Conservation (phyloP, 1,284 basidiomycete species). For the Ceratobasidium sp. region DNA sequence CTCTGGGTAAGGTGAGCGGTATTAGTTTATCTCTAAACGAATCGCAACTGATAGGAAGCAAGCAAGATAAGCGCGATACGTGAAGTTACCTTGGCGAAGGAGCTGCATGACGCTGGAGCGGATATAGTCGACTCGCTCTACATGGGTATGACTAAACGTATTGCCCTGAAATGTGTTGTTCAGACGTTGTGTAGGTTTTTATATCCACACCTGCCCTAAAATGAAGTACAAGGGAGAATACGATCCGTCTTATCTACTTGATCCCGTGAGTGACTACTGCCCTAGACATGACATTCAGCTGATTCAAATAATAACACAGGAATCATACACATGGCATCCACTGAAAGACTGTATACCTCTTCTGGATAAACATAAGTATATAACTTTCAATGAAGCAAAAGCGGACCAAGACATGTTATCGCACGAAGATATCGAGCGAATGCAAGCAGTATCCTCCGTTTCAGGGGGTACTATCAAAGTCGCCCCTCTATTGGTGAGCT, state of each 20-base stretch:
- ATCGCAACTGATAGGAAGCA: constrained; percentile 5
- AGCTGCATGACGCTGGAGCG: constrained; percentile 81
- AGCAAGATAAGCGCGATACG: constrained; percentile 85
- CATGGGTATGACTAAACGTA: constrained; percentile 72
- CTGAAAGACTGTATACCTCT: constrained; percentile 71
- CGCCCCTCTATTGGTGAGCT: constrained; percentile 20
- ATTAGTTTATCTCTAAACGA: constrained; percentile 11
- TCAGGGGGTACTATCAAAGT: constrained; percentile 15
- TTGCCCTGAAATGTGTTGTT: constrained; percentile 1
- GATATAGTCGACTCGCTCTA: constrained; percentile 77
- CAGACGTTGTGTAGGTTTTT: constrained; percentile 74
- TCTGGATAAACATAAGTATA: constrained; percentile 77
- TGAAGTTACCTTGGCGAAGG: constrained; percentile 79
- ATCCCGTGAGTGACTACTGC: constrained; percentile 74
- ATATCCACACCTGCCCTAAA: constrained; percentile 92
- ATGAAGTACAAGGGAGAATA: constrained; percentile 99
- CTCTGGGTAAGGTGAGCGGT: constrained; percentile 83
- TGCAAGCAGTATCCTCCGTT: constrained; percentile 16
- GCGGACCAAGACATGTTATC: constrained; percentile 36
- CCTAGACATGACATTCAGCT: constrained; percentile 18
- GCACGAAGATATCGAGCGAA: constrained; percentile 18
- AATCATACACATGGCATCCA: constrained; percentile 82
- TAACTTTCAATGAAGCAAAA: constrained; percentile 72
- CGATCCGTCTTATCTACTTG: constrained; percentile 86
- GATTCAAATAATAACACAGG: constrained; percentile 61